phyloP scores from a whole-genome alignment of 805 yeast species.

The Maudiozyma turicensis region DNA sequence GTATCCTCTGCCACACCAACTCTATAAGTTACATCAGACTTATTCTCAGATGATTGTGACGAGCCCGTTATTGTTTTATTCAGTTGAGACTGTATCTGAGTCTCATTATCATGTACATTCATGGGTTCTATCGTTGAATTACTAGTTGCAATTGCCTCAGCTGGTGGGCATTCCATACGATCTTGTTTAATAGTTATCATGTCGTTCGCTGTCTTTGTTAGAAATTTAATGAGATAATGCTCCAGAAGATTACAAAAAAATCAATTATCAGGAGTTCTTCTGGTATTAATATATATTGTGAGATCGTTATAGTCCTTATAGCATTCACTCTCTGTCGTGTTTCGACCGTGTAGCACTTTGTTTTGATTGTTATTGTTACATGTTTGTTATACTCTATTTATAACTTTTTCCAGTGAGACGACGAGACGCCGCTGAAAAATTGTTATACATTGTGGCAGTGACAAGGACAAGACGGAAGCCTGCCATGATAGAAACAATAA shows the following conservation, averaged over 20 bases:
- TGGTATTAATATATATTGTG: no score
- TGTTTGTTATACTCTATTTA: not conserved
- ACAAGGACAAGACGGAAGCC: no score
- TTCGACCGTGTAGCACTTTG: no score
- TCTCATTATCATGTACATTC: not conserved
- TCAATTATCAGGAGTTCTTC: no score
- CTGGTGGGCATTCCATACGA: not conserved
- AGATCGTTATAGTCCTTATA: no score
- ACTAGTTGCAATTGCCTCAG: not conserved
- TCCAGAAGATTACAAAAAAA: no score
- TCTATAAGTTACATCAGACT: slow-evolving; percentile 49
- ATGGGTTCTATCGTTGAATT: not conserved
- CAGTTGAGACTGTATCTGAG: not conserved
- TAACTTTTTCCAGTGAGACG: not conserved
- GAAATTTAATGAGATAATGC: not conserved
- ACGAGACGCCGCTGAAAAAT: not conserved
- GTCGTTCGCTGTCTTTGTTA: not conserved
- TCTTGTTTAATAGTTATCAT: not conserved
- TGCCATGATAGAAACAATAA: no score
- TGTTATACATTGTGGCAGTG: no score
- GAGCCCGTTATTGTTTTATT: not conserved
- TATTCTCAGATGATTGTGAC: not conserved
- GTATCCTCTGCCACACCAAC: slow-evolving; percentile 92
- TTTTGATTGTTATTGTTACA: no score
- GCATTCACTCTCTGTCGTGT: no score